phyloP scores from a whole-genome alignment of 2,329 filamentous ascomycete genomes.

The Fusarium sp. region DNA sequence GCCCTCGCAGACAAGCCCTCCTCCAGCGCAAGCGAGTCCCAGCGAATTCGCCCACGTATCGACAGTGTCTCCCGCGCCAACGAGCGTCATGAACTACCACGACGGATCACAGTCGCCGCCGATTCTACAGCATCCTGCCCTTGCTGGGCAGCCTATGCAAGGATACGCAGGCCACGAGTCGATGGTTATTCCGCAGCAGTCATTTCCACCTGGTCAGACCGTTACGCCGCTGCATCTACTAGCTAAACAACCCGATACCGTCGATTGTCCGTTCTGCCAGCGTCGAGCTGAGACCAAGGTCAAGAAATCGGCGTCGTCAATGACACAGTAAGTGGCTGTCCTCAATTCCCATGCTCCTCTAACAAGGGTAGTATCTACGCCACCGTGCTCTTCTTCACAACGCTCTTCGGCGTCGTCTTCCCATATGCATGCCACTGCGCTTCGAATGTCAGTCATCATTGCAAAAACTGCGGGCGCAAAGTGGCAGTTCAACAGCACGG shows the following conservation, averaged over 20 bases:
- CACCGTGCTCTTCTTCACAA: conserved; percentile 40
- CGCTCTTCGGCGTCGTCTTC: conserved; percentile 40
- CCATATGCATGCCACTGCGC: conserved; percentile 41
- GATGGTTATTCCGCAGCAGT: conserved; percentile 16
- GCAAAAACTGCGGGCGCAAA: conserved; percentile 44
- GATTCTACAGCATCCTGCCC: conserved; percentile 31
- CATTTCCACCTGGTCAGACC: conserved; percentile 18
- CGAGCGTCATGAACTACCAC: conserved; percentile 10
- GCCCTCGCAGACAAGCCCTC: neutral
- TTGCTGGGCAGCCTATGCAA: conserved; percentile 17
- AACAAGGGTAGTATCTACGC: conserved; percentile 15
- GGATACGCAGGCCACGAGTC: conserved; percentile 32
- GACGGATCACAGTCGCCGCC: conserved; percentile 31
- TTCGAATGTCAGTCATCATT: conserved; percentile 41
- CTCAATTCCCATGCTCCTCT: neutral
- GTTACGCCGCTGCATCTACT: conserved; percentile 45
- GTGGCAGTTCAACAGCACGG: conserved; percentile 35
- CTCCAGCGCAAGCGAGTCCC: conserved; percentile 9
- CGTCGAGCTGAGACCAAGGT: conserved; percentile 38
- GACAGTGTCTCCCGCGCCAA: conserved; percentile 25
- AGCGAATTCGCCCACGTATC: conserved; percentile 12
- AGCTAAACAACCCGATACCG: conserved; percentile 38
- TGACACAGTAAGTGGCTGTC: conserved; percentile 40
- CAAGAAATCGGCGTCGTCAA: conserved; percentile 33
- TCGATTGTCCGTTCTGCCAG: conserved; percentile 46